Evolutionary conservation across 352 stramenopile genomes (phyloP).

Genomic region (Globisporangium rhizosaccharum): DNA sequence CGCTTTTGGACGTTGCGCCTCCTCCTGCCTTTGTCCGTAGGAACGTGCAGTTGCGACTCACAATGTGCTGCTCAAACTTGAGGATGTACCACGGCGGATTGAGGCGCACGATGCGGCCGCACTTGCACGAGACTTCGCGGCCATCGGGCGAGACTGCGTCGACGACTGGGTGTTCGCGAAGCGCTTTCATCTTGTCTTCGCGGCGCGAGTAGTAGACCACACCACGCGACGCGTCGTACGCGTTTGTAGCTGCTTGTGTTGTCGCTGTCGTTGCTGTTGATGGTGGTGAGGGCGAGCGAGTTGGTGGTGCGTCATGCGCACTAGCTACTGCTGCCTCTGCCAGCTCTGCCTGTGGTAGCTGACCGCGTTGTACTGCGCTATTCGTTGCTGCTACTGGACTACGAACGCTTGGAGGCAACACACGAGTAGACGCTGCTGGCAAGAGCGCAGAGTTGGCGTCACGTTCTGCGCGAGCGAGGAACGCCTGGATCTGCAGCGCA

Average conservation of each 20-base stretch:
- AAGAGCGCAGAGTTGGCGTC: conserved; percentile 3
- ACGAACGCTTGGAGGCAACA: not conserved
- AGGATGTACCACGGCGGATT: conserved; percentile 85
- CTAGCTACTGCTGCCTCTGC: not conserved
- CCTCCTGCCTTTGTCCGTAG: conserved; percentile 28
- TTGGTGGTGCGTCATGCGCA: not conserved
- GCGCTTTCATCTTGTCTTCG: conserved; percentile 57
- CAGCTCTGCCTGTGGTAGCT: not conserved
- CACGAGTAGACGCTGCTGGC: not conserved
- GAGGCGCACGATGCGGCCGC: conserved; percentile 57
- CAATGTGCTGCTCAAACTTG: conserved; percentile 84
- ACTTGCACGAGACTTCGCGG: conserved; percentile 57
- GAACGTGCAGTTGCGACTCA: conserved; percentile 74
- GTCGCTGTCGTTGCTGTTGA: not conserved
- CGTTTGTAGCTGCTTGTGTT: conserved; percentile 12
- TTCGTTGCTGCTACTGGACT: no score
- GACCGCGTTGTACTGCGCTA: not conserved
- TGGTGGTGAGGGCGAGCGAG: not conserved
- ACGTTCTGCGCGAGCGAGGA: conserved; percentile 31
- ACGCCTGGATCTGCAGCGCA: conserved; percentile 46
- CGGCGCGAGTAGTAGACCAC: conserved; percentile 40
- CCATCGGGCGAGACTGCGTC: conserved; percentile 39
- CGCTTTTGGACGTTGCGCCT: not conserved
- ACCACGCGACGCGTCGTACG: conserved; percentile 24
- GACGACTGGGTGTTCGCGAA: conserved; percentile 58